phyloP scores from a whole-genome alignment of 352 stramenopile species.

The Phytophthora pini region DNA sequence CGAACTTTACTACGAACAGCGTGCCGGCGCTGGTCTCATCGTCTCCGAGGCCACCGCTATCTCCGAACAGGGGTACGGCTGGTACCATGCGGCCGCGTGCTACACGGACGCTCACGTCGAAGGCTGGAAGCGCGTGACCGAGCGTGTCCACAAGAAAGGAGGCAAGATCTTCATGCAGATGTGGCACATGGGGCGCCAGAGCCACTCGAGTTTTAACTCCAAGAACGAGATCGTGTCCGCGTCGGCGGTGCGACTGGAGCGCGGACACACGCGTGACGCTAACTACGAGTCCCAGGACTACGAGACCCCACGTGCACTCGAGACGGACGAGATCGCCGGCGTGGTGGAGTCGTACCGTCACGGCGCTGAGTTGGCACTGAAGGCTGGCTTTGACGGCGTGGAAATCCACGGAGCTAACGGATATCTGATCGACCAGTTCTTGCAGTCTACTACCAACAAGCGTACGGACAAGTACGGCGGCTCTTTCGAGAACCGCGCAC shows the following conservation, averaged over 20 bases:
- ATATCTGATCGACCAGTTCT: constrained; percentile 92
- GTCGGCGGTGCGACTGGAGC: constrained; percentile 38
- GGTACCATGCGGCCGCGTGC: constrained; percentile 20
- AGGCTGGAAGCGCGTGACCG: constrained; percentile 31
- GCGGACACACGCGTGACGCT: constrained; percentile 36
- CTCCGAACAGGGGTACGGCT: constrained; percentile 29
- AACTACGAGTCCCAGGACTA: constrained; percentile 42
- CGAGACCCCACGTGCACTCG: constrained; percentile 62
- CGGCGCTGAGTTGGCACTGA: constrained; percentile 53
- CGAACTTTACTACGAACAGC: constrained; percentile 31
- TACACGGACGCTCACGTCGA: constrained; percentile 27
- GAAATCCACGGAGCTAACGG: constrained; percentile 87
- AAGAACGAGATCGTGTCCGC: constrained; percentile 60
- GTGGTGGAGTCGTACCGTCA: constrained; percentile 74
- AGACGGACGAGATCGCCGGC: constrained; percentile 71
- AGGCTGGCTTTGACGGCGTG: constrained; percentile 70
- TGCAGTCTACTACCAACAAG: constrained; percentile 68
- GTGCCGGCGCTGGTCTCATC: constrained; percentile 27
- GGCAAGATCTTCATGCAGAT: constrained; percentile 32
- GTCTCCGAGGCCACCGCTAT: constrained; percentile 22
- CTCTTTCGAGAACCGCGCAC: constrained; percentile 79
- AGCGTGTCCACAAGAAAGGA: constrained; percentile 28
- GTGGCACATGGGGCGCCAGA: constrained; percentile 31
- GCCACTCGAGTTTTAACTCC: constrained; percentile 40
- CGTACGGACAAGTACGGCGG: constrained; percentile 75